These are phyloP conservation scores for Ceratocystis alfenasii DNA, from an alignment of 2,329 filamentous ascomycete species.

Conservation along the genomic window DNA sequence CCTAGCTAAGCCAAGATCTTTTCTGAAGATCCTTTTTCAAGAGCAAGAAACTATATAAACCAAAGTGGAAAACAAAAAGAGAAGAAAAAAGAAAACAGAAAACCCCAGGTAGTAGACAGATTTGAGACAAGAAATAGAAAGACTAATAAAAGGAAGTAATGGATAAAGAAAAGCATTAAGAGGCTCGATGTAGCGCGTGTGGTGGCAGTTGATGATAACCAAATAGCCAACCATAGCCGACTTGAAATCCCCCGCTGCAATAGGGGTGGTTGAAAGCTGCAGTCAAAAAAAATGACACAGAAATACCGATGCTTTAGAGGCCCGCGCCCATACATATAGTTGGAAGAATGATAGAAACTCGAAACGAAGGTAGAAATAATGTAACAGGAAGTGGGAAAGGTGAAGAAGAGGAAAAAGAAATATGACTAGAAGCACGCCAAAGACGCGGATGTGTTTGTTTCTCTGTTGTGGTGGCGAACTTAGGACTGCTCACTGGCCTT, in stretches of 20 bases:
- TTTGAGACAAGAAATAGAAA: conserved; percentile 10
- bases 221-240: not conserved
- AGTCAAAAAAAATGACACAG: not conserved
- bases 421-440: conserved; percentile 13
- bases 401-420: conserved; percentile 13
- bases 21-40: not conserved
- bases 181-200: not conserved
- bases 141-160: conserved; percentile 13
- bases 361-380: conserved; percentile 16
- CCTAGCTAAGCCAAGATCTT: conserved; percentile 3
- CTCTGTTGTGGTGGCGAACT: not conserved
- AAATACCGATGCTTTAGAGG: conserved; percentile 9
- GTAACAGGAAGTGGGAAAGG: conserved; percentile 8
- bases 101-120: conserved; percentile 6
- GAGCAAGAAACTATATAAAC: conserved; percentile 5
- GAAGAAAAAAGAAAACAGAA: conserved; percentile 5
- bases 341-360: conserved; percentile 14
- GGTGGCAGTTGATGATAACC: conserved; percentile 7
- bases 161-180: not conserved
- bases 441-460: conserved; percentile 1
- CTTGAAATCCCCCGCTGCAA: not conserved
- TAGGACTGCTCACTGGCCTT: conserved; percentile 19
- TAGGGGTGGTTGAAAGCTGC: not conserved
- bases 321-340: conserved; percentile 5
- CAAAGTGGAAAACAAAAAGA: not conserved